These are phyloP conservation scores for Polychaeton citri DNA, from an alignment of 2,329 filamentous ascomycete genomes.

Conservation along the genomic window DNA sequence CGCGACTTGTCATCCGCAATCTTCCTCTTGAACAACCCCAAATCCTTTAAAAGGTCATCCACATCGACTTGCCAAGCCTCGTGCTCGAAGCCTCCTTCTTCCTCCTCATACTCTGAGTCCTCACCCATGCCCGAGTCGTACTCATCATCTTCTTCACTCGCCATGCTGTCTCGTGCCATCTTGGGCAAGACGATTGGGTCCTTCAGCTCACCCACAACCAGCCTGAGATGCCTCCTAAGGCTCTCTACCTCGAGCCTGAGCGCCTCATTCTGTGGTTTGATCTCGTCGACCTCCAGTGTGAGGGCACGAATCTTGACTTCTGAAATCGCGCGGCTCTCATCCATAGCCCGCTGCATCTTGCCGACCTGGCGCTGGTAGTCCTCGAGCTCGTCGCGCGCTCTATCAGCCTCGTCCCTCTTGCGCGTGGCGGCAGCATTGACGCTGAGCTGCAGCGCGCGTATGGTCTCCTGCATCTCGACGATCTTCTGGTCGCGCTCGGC, in stretches of 20 bases:
- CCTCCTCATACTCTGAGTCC: slow-evolving; percentile 31
- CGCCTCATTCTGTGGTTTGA: slow-evolving; percentile 42
- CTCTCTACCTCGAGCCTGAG: slow-evolving; percentile 64
- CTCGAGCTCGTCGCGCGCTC: slow-evolving; percentile 73
- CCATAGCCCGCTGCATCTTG: slow-evolving; percentile 89
- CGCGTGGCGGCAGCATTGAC: slow-evolving; percentile 44
- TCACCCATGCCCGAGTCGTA: slow-evolving; percentile 40
- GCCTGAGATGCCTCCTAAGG: slow-evolving; percentile 69
- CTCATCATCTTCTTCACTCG: slow-evolving; percentile 42
- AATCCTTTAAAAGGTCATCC: slow-evolving; percentile 67
- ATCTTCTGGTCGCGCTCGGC: slow-evolving; percentile 94
- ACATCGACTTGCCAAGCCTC: slow-evolving; percentile 60
- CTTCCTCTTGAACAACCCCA: slow-evolving; percentile 71
- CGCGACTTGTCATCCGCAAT: slow-evolving; percentile 67
- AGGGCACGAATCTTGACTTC: slow-evolving; percentile 89
- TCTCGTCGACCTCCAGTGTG: slow-evolving; percentile 36
- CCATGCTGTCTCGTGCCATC: slow-evolving; percentile 21
- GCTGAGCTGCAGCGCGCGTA: slow-evolving; percentile 68
- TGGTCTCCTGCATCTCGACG: slow-evolving; percentile 86
- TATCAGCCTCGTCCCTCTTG: slow-evolving; percentile 59
- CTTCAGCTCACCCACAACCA: slow-evolving; percentile 73
- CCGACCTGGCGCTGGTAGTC: slow-evolving; percentile 87
- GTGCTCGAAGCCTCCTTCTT: slow-evolving; percentile 17
- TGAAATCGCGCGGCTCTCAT: slow-evolving; percentile 77
- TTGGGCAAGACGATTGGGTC: slow-evolving; percentile 65